A percentile compares a stretch with the other conserved stretches of the same genome.
Conservation (phyloP, 2,329 filamentous ascomycete genomes). For the Drechslerella dactyloides region DNA sequence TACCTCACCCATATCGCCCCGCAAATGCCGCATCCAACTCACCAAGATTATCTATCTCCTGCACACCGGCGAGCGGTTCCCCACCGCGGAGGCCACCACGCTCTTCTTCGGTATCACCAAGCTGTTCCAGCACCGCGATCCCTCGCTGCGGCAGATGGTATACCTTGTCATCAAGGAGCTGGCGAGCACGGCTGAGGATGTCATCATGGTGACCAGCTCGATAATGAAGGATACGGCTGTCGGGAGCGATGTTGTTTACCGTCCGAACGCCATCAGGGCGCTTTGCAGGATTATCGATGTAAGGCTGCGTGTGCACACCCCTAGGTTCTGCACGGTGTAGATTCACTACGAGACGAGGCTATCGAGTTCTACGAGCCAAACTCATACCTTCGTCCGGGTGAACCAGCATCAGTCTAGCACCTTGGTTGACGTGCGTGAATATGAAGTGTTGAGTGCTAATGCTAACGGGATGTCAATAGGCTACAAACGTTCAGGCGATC, state of each 20-base stretch:
- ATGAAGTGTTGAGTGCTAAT: background rate
- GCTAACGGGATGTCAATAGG: conserved; percentile 63
- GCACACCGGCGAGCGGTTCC: conserved; percentile 96
- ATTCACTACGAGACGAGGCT: no score
- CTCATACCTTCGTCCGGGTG: no score
- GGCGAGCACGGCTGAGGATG: conserved; percentile 92
- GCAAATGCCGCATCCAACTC: conserved; percentile 94
- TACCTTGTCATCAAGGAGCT: conserved; percentile 98
- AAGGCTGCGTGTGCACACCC: conserved; percentile 52
- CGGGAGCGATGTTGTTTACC: conserved; percentile 89
- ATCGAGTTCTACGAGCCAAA: no score
- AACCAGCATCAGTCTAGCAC: no score
- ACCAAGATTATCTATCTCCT: conserved; percentile 96
- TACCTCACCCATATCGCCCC: conserved; percentile 91
- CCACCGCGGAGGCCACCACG: conserved; percentile 93
- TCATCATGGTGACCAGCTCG: conserved; percentile 99
- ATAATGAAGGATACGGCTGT: conserved; percentile 99
- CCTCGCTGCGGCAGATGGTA: conserved; percentile 96
- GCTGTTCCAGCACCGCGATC: conserved; percentile 99
- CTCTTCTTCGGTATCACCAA: conserved; percentile 99
- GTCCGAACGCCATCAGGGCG: conserved; percentile 93
- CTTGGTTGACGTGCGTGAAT: conserved; percentile 7
- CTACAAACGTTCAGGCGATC: conserved; percentile 94
- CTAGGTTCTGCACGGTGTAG: no score
- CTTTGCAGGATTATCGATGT: conserved; percentile 97